Evolutionary conservation across 2,329 filamentous ascomycete species (phyloP).

Genomic region (Sphaerulina musiva): DNA sequence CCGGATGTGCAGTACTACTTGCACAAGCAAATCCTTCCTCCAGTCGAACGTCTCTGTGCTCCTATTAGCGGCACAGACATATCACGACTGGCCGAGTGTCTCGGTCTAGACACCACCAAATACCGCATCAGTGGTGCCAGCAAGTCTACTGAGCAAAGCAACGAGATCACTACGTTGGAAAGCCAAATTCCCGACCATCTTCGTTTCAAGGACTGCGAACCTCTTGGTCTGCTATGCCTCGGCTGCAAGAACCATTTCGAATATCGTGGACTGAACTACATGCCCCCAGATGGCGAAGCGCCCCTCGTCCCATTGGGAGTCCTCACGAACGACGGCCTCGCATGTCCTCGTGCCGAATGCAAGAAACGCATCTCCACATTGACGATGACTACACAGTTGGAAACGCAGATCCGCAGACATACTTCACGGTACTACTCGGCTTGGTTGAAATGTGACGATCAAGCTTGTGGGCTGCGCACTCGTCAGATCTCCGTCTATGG

Average conservation of each 20-base stretch:
- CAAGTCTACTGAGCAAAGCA: slow-evolving; percentile 49
- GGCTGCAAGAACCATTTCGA: slow-evolving; percentile 64
- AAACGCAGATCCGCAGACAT: slow-evolving; percentile 71
- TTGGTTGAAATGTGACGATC: slow-evolving; percentile 85
- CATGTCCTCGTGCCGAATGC: slow-evolving; percentile 62
- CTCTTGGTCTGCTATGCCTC: slow-evolving; percentile 73
- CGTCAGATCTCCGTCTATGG: slow-evolving; percentile 92
- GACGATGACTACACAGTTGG: slow-evolving; percentile 77
- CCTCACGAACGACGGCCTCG: slow-evolving; percentile 67
- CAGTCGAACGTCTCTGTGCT: slow-evolving; percentile 93
- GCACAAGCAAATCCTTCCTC: slow-evolving; percentile 95
- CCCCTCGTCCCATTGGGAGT: slow-evolving; percentile 44
- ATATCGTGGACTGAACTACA: slow-evolving; percentile 66
- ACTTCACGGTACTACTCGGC: slow-evolving; percentile 85
- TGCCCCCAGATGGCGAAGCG: slow-evolving; percentile 25
- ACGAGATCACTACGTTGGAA: slow-evolving; percentile 81
- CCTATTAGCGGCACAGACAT: slow-evolving; percentile 92
- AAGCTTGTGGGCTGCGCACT: slow-evolving; percentile 77
- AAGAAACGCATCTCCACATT: slow-evolving; percentile 59
- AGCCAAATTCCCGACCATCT: slow-evolving; percentile 88
- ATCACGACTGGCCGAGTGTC: slow-evolving; percentile 80
- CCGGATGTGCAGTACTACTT: slow-evolving; percentile 98
- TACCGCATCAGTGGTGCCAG: slow-evolving; percentile 63
- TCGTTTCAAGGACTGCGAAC: slow-evolving; percentile 74
- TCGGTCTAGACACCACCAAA: slow-evolving; percentile 83